phyloP scores from a whole-genome alignment of 1,284 basidiomycete species.

The Sanghuangporus baumii region DNA sequence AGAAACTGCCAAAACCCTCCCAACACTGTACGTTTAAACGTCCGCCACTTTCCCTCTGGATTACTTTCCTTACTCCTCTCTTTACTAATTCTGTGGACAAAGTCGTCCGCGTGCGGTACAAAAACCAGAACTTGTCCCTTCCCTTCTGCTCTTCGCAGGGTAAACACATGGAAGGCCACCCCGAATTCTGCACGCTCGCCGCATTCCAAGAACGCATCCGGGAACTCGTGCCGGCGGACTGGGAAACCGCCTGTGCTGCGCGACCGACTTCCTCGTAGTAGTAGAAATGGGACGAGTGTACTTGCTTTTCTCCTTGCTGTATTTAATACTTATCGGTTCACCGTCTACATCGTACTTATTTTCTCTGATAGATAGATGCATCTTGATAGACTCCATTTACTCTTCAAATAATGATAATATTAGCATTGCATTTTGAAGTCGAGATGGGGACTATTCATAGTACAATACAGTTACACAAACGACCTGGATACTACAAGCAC shows the following conservation, averaged over 20 bases:
- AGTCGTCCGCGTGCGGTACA: conserved; percentile 76
- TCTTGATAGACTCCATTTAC: no score
- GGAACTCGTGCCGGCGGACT: conserved; percentile 60
- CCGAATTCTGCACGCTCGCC: conserved; percentile 71
- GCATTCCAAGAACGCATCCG: conserved; percentile 60
- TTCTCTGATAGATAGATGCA: no score
- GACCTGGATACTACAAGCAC: no score
- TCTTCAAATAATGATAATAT: no score
- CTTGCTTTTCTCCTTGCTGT: background rate
- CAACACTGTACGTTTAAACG: conserved; percentile 40
- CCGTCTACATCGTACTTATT: no score
- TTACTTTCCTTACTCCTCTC: background rate
- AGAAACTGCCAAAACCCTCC: conserved; percentile 23
- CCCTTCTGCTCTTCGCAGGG: conserved; percentile 64
- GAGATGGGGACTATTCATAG: no score
- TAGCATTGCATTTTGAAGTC: no score
- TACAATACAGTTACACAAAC: no score
- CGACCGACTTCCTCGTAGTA: background rate
- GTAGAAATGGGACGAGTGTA: background rate
- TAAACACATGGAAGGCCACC: conserved; percentile 64
- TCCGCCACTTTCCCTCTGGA: background rate
- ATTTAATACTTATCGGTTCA: no score
- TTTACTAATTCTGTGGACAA: conserved; percentile 2
- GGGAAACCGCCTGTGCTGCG: conserved; percentile 50
- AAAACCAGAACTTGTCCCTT: conserved; percentile 60